Base-by-base conservation (phyloP, 148 eudicot genomes). In the Silene latifolia region DNA sequence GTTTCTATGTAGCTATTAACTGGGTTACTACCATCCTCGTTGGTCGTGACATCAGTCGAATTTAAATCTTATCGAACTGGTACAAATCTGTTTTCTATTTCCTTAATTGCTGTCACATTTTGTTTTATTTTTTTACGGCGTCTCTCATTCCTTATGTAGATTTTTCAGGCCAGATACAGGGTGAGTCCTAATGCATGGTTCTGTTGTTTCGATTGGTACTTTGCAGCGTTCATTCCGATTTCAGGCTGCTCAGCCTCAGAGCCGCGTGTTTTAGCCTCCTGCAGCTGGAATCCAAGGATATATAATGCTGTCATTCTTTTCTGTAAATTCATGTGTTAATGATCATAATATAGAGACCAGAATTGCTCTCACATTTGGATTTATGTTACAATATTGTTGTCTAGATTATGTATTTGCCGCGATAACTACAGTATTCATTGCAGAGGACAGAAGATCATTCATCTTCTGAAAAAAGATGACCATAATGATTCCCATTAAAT, bases 1-100 rank as follows among this genome's bases (percentile, higher is more conserved):
- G 97, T 63, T 88, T 95, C 72, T 95, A 95, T 48, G 98, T 95
- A 59, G 92, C 92, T 20, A 86, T 90, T 74, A 95, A 95, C 79
- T 95, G 98, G 98, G 67, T 87, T 58, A 95, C 98, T 0, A 95
- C 98, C 20, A 76, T 92, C n/a, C 76, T 92, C 57, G 90, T 95
- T 76, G 98, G 98, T 59, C 97, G 98, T 69, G 98, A 92, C 78
- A 90, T 90, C 71, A 92, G 96, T 80, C 85, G 97, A 67, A 85
- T 95, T 74, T 95, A 81, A 70, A 18, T 7, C 57, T 14, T 24
- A 7, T 24, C 35, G n/a, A n/a, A n/a, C n/a, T n/a, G n/a, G n/a
- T n/a, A n/a, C n/a, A n/a, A n/a, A n/a, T n/a, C n/a, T n/a, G n/a
- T n/a, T n/a, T n/a, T n/a, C n/a, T n/a, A n/a, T n/a, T n/a, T n/a